Base-by-base conservation (phyloP, 805 yeast genomes). In the Kuraishia floccosa region DNA sequence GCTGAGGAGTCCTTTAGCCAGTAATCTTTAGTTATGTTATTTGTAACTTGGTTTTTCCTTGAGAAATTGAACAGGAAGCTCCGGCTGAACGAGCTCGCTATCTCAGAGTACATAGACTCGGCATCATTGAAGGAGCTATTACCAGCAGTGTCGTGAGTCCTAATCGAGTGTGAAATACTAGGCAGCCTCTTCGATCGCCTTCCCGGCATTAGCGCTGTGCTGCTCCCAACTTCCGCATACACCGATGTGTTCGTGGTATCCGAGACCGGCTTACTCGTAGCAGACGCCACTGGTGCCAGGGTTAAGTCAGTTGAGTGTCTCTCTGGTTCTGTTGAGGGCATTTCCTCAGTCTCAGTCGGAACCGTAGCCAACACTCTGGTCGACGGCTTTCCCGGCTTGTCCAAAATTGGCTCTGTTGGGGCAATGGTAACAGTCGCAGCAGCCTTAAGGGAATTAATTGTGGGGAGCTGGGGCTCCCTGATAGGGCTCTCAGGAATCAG, bases 1-100 rank as follows among this genome's bases (percentile, higher is more conserved):
- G 94, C 94, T 36, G 85, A 82, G 25, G 89, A 82, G 56, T 89
- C 96, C 44, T 87, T 85, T 84, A 89, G 78, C 98, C 98, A 89
- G 50, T 85, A 89, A 47, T 85, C 89, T 36, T 71, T 69, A 2
- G 80, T 75, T 4, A 78, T 63, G 2, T 79, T 75, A 24, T 24
- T 9, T 17, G 19, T 9, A 16, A 23, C 24, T 12, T 47, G 52
- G 36, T 62, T 62, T 15, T 28, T 25, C 14, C n/a, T 19, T 21
- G 28, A 15, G 19, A 32, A 17, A 25, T 32, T 32, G 14, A 27
- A 32, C 6, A 32, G 29, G 16, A 32, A 32, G 16, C 28, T 32
- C 17, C 15, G 19, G 6, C 30, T 12, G 16, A 28, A 28, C n/a
- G n/a, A n/a, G 6, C 28, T 24, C 15, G 32, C 32, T 4, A 32